A percentile compares a stretch with the other conserved stretches of the same genome.
Conservation (phyloP, 2,329 filamentous ascomycete species). For the Pseudogymnoascus verrucosus region DNA sequence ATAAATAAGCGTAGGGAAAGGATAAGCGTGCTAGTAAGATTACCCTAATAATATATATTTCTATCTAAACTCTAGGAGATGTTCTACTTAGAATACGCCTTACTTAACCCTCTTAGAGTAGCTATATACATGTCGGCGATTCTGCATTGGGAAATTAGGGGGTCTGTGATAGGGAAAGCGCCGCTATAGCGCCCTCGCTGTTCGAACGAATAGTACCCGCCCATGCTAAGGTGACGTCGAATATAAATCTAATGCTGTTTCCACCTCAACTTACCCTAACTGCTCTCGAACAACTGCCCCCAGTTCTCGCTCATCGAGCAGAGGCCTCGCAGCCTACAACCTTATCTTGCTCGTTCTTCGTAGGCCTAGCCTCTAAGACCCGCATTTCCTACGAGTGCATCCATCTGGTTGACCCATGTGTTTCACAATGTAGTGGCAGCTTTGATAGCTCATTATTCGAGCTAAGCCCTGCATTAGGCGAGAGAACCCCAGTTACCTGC, state of each 20-base stretch:
- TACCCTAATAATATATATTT: no score
- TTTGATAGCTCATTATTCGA: not conserved
- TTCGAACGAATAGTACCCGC: not conserved
- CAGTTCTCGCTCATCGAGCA: not conserved
- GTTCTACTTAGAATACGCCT: no score
- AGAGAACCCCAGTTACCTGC: not conserved
- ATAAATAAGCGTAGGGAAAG: no score
- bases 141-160: not conserved
- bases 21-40: no score
- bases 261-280: not conserved
- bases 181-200: not conserved
- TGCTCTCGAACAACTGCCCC: not conserved
- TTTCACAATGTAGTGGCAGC: not conserved
- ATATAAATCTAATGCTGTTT: not conserved
- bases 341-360: not conserved
- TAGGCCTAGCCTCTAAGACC: not conserved
- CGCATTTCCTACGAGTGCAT: not conserved
- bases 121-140: not conserved
- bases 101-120: not conserved
- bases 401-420: not conserved
- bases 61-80: no score
- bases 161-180: not conserved
- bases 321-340: not conserved
- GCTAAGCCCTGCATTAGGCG: not conserved
- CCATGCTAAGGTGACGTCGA: not conserved